These are phyloP conservation scores for Chaetoceros muelleri DNA, from an alignment of 108 stramenopile species.

Conservation along the genomic window DNA sequence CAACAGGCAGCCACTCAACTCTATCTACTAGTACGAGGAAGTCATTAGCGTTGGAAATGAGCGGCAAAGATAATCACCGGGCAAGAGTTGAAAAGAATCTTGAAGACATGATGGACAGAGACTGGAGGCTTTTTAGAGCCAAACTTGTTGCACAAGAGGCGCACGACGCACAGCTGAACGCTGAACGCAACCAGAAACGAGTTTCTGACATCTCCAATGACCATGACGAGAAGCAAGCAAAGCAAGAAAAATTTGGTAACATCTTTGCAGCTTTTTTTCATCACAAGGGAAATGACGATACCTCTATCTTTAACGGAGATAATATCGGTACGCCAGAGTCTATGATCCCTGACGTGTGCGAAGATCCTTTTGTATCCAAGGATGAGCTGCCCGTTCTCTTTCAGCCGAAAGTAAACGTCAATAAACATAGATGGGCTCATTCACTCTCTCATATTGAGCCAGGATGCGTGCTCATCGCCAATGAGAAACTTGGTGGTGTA, in stretches of 20 bases:
- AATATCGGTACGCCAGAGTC: constrained; percentile 26
- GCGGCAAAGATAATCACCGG: constrained; percentile 51
- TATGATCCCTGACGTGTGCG: constrained; percentile 20
- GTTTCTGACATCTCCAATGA: not conserved
- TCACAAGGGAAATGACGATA: constrained; percentile 6
- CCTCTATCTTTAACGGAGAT: constrained; percentile 47
- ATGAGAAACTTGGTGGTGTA: constrained; percentile 81
- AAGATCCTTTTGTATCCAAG: constrained; percentile 66
- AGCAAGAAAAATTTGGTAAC: constrained; percentile 47
- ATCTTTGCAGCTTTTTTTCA: constrained; percentile 30
- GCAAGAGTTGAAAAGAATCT: constrained; percentile 65
- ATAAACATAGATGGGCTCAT: constrained; percentile 84
- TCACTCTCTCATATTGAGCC: constrained; percentile 65
- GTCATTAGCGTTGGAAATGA: too few species aligned
- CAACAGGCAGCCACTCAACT: too few species aligned
- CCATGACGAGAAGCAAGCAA: constrained; percentile 25
- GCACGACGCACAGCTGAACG: constrained; percentile 13
- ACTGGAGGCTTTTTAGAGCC: constrained; percentile 82
- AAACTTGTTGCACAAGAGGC: constrained; percentile 67
- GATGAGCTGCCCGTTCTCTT: constrained; percentile 66
- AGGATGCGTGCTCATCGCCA: constrained; percentile 76
- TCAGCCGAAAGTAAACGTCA: constrained; percentile 31
- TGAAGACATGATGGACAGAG: constrained; percentile 73
- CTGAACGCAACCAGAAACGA: constrained; percentile 6
- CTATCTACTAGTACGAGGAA: too few species aligned